Base-by-base conservation (phyloP, 2,329 filamentous ascomycete species). In the Saccharata proteae region DNA sequence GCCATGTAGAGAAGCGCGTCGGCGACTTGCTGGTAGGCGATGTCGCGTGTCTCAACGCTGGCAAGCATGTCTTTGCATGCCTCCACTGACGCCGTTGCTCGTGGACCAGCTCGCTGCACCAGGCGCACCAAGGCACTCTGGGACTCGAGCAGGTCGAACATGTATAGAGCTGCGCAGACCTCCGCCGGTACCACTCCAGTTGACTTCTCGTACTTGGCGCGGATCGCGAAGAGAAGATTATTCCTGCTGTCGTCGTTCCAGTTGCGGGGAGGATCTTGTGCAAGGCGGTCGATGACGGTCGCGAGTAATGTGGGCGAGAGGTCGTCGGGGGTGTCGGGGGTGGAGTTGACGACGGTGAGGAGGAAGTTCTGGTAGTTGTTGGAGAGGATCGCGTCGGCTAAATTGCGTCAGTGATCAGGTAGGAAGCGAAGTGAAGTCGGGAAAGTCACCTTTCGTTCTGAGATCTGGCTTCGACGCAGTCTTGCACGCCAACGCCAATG, bases 401-500 rank as follows among this genome's bases (percentile, higher is more conserved):
- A 51, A 43, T 22, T 34, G 17, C 32, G 32, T 20, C 22, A 17
- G 19, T 24, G 14, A 8, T 9, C 10, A 16, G 28, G n/a, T 7
- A 26, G 43, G 38, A 19, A 11, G n/a, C 8, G 11, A 20, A 13
- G 5, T 14, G n/a, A 16, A 20, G 19, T 20, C 11, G 23, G n/a
- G 21, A 28, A 25, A 29, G 61, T 48, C 58, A 93, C 88, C 88
- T 74, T 94, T 96, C 4, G 78, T 79, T 49, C 84, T 82, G 32
- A 98, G 61, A 52, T 94, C 86, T 36, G 75, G 61, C 45, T 82
- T 84, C 23, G 72, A 72, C n/a, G 77, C 77, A 39, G 77, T 71
- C 57, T 88, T 92, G 57, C 93, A 93, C 4, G 88, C 84, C 35
- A 94, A 65, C 29, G 84, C 83, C 40, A 98, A 68, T 39, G 92